Evolutionary conservation across 116 monocot species (phyloP).

Genomic region (Posidonia oceanica): DNA sequence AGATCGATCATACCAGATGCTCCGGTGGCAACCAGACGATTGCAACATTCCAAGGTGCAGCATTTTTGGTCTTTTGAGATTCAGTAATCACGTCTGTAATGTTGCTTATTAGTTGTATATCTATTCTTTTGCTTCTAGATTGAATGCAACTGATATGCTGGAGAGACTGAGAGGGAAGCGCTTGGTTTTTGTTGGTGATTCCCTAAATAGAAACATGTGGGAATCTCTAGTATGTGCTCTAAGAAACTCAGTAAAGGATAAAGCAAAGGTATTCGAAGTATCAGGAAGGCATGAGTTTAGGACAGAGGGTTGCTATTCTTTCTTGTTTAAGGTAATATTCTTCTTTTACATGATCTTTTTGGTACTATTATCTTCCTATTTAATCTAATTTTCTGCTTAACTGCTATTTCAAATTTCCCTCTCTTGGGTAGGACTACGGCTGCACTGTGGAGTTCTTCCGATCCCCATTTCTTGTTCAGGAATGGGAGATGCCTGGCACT

Average conservation of each 20-base stretch:
- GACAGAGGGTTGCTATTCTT: slow-evolving; percentile 85
- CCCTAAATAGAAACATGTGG: slow-evolving; percentile 95
- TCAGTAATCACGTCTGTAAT: not conserved
- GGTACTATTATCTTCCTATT: not conserved
- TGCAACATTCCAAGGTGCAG: slow-evolving; percentile 75
- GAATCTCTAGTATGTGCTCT: slow-evolving; percentile 81
- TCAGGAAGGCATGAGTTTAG: slow-evolving; percentile 75
- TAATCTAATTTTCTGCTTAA: not conserved
- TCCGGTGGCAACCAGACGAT: slow-evolving; percentile 73
- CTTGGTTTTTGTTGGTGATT: slow-evolving; percentile 88
- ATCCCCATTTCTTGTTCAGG: slow-evolving; percentile 87
- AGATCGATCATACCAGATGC: slow-evolving; percentile 58
- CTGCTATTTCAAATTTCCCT: not conserved
- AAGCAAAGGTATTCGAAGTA: slow-evolving; percentile 75
- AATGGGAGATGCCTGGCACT: slow-evolving; percentile 63
- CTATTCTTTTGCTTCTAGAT: slow-evolving; percentile 19
- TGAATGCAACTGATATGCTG: slow-evolving; percentile 79
- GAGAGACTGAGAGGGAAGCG: slow-evolving; percentile 85
- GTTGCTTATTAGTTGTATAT: not conserved
- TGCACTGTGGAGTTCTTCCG: slow-evolving; percentile 83
- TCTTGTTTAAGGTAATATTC: slow-evolving; percentile 55
- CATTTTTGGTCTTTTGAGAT: not conserved
- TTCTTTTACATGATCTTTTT: not conserved
- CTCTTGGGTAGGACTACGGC: slow-evolving; percentile 43
- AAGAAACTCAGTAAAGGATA: slow-evolving; percentile 62